Percentiles rank a stretch among this genome's conserved stretches.
These are phyloP conservation scores for Flaveria sonorensis DNA, from an alignment of 129 eudicot species.

Conservation along the genomic window DNA sequence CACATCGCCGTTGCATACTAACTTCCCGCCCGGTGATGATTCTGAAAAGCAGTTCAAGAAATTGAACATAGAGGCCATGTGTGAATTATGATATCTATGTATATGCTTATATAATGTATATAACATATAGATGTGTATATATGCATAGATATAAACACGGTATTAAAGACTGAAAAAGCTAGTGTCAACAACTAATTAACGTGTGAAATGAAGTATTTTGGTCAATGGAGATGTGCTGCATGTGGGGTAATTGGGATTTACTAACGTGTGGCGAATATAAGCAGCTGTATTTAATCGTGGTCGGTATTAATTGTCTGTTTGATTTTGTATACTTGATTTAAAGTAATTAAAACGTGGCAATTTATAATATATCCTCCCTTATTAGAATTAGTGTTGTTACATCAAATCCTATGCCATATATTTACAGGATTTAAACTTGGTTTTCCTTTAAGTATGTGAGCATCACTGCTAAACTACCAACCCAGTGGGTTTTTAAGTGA, in stretches of 20 bases:
- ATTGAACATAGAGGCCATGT: slow-evolving; percentile 31
- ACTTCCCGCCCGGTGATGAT: slow-evolving; percentile 26
- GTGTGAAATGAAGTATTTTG: background rate
- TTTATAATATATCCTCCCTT: background rate
- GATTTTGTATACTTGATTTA: background rate
- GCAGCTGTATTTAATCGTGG: background rate
- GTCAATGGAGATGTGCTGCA: slow-evolving; percentile 42
- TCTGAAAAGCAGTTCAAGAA: slow-evolving; percentile 36
- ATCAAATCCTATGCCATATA: too few relatives aligned
- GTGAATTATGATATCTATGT: background rate
- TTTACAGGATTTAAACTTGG: too few relatives aligned
- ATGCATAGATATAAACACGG: slow-evolving; percentile 4
- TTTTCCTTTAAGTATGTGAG: too few relatives aligned
- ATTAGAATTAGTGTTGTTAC: too few relatives aligned
- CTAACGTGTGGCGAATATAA: slow-evolving; percentile 2
- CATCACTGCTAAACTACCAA: too few relatives aligned
- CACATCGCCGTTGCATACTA: slow-evolving; percentile 38
- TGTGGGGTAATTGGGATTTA: slow-evolving; percentile 14
- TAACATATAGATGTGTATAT: background rate
- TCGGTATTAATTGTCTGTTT: background rate
- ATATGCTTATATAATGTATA: background rate
- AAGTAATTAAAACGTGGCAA: slow-evolving; percentile 8
- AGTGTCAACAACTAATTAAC: slow-evolving; percentile 5
- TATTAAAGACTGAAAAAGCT: slow-evolving; percentile 5
- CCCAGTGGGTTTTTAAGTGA: too few relatives aligned